Base-by-base conservation (phyloP, 805 yeast genomes). In the Ogataea corticis region DNA sequence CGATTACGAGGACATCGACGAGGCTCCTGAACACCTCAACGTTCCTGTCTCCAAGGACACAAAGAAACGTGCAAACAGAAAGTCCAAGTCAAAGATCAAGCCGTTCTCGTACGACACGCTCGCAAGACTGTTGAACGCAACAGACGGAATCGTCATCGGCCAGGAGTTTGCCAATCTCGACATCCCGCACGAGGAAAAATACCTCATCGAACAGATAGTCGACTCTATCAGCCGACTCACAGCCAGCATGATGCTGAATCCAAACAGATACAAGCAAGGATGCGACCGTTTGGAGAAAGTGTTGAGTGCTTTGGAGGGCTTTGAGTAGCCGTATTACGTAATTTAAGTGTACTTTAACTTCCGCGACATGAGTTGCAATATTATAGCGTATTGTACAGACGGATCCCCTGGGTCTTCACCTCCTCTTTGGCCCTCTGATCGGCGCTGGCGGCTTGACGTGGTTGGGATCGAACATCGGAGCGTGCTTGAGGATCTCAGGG, bases 181-280 rank as follows among this genome's bases (percentile, higher is more conserved):
- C 31, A 72, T 90, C 52, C 90, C 92, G 9, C 67, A 75, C 0
- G 84, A 83, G 48, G 96, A 90, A 58, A 85, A 86, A 54, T 83
- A 80, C 56, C 72, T 91, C 33, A 71, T 92, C 34, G 97, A 92
- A 59, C 82, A 88, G 64, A 80, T 92, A 39, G 86, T 92, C 3
- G 96, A 90, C 58, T 83, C 95, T 2, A 71, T 92, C 38, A 83
- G 94, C 32, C 75, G 94, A 56, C 75, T 94, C 47, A 89, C 96
- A 2, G 88, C 91, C 42, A 97, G 90, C 59, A 89, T 94, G 87
- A 85, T 90, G 43, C 62, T 87, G 45, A 96, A 92, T 63, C 88
- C 88, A 23, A 80, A 79, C 23, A 79, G 94, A 57, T 83, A 85
- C 46, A 83, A 82, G 13, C 89, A 88, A 49, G 96, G 97, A 11